Evolutionary conservation across 177 flowering plant species (phyloP).

Genomic region (Vitis hybrid): DNA sequence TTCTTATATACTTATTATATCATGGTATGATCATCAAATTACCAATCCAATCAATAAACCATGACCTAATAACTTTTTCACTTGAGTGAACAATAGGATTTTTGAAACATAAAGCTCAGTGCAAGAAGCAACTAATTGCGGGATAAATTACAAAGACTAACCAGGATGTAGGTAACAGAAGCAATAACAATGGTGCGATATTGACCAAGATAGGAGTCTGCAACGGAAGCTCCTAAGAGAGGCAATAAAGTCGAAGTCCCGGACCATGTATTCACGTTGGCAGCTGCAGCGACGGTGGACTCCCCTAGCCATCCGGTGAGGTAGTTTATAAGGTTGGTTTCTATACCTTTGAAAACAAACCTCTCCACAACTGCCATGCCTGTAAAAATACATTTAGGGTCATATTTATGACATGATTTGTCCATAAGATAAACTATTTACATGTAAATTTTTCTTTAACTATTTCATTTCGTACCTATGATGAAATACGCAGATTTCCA

Average conservation of each 20-base stretch:
- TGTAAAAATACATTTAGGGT: not conserved
- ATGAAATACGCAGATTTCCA: too few species aligned
- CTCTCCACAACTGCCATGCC: conserved; percentile 39
- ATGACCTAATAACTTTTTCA: too few species aligned
- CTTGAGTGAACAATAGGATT: too few species aligned
- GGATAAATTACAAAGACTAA: too few species aligned
- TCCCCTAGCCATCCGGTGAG: conserved; percentile 27
- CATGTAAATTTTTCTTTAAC: too few species aligned
- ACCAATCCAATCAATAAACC: too few species aligned
- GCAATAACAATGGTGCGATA: conserved; percentile 27
- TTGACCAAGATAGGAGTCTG: conserved; percentile 34
- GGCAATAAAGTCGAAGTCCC: conserved; percentile 29
- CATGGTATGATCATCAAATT: too few species aligned
- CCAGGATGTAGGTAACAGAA: conserved; percentile 20
- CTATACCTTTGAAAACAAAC: conserved; percentile 26
- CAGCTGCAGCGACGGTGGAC: conserved; percentile 34
- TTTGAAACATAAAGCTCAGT: too few species aligned
- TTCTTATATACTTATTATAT: too few species aligned
- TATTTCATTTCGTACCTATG: not conserved
- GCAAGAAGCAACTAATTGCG: too few species aligned
- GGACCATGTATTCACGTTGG: conserved; percentile 28
- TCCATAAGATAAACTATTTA: too few species aligned
- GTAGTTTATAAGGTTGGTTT: conserved; percentile 26
- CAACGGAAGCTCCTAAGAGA: conserved; percentile 33
- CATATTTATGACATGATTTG: too few species aligned